A percentile compares a stretch with the other conserved stretches of the same genome.
Conservation (phyloP, 768 basidiomycete species). For the Phanerodontia chrysosporium region DNA sequence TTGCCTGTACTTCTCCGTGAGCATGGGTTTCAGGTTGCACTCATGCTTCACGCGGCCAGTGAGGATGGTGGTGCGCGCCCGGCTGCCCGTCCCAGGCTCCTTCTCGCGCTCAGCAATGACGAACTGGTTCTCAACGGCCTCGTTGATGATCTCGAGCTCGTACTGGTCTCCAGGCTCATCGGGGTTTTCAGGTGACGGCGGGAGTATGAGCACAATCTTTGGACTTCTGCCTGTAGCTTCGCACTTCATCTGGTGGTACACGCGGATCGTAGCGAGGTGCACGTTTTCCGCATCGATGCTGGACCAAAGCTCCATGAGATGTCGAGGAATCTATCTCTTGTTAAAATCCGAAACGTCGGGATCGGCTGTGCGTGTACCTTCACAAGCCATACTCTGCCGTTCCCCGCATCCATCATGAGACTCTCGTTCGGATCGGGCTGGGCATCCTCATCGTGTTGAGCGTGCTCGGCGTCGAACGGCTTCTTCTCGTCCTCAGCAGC, state of each 20-base stretch:
- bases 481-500: conserved; percentile 64
- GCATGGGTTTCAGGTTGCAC: conserved; percentile 65
- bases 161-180: conserved; percentile 54
- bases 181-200: conserved; percentile 47
- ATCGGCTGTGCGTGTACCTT: conserved; percentile 51
- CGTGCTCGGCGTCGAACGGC: conserved; percentile 54
- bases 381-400: conserved; percentile 79
- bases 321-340: conserved; percentile 68
- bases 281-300: conserved; percentile 67
- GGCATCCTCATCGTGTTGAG: conserved; percentile 49
- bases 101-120: conserved; percentile 83
- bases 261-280: conserved; percentile 80
- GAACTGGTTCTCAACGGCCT: conserved; percentile 79
- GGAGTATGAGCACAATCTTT: conserved; percentile 64
- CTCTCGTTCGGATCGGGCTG: conserved; percentile 81
- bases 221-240: conserved; percentile 43
- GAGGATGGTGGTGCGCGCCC: conserved; percentile 73
- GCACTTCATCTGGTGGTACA: conserved; percentile 51
- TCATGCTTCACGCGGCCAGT: conserved; percentile 82
- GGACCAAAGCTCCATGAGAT: conserved; percentile 85
- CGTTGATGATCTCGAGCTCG: conserved; percentile 85
- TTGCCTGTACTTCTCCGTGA: conserved; percentile 62
- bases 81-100: conserved; percentile 41
- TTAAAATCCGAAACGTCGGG: neutral
- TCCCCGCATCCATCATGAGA: conserved; percentile 72